phyloP scores from a whole-genome alignment of 306 rosid species.

The Medicago arabica region DNA sequence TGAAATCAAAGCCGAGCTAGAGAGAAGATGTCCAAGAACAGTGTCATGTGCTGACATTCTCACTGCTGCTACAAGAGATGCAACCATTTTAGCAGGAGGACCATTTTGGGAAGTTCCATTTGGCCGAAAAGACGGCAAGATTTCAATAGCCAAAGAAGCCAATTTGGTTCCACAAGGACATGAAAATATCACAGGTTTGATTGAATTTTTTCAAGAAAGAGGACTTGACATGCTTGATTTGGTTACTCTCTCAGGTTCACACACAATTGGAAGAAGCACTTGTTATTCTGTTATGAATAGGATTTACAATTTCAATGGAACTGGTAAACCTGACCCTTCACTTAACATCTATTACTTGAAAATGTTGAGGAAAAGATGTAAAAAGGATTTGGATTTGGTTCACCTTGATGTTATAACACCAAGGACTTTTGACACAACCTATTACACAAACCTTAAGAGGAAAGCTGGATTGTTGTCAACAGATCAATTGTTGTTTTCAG shows the following conservation, averaged over 20 bases:
- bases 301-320: constrained; percentile 59
- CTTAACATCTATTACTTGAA: constrained; percentile 58
- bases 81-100: constrained; percentile 78
- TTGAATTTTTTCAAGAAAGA: constrained; percentile 47
- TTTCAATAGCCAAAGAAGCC: constrained; percentile 72
- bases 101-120: constrained; percentile 95
- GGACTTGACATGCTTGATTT: constrained; percentile 78
- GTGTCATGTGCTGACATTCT: constrained; percentile 93
- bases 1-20: constrained; percentile 70
- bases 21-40: constrained; percentile 71
- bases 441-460: constrained; percentile 67
- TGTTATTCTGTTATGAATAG: constrained; percentile 62
- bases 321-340: constrained; percentile 71
- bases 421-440: constrained; percentile 65
- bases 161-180: constrained; percentile 77
- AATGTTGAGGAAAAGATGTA: constrained; percentile 60
- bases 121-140: constrained; percentile 74
- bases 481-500: constrained; percentile 72
- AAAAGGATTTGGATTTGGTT: constrained; percentile 48
- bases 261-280: constrained; percentile 80
- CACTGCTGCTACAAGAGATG: constrained; percentile 87
- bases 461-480: constrained; percentile 74
- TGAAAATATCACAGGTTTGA: constrained; percentile 68
- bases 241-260: constrained; percentile 86
- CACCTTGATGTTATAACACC: constrained; percentile 77